Base-by-base conservation (phyloP, 1,284 basidiomycete species). In the Irpex sp. region DNA sequence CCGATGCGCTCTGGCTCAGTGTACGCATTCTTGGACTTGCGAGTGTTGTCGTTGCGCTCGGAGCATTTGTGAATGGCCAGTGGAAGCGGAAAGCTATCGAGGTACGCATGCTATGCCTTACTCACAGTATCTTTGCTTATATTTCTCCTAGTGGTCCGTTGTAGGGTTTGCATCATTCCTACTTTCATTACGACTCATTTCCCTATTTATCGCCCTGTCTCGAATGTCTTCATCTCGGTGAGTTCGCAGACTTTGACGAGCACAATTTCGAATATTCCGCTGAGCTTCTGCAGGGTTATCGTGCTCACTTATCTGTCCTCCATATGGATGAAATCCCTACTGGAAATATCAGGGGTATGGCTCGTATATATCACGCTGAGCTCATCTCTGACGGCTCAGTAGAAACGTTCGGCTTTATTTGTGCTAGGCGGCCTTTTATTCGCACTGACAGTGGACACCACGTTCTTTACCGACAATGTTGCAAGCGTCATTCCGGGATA, bases 1-100 rank as follows among this genome's bases (percentile, higher is more conserved):
- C 87, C 19, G 87, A 87, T 9, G 82, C 88, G 5, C 88, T 91
- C 71, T 91, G 89, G 91, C 78, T 89, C 19, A 78, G 88, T 36
- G 86, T 91, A 76, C 78, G 89, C 65, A 80, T 89, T 52, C 77
- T 92, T 59, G 87, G 86, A 3, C 85, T 85, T 67, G 87, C 84
- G 38, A 88, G 82, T 21, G 69, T 90, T 58, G 85, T 83, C 19
- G 80, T 84, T 54, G 65, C 89, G 38, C 73, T 83, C 13, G 86
- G 87, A 85, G 85, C 87, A 65, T 80, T 74, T 1, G 67, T 78
- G 55, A 84, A 82, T 0, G 82, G 83, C 4, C 80, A 85, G 69
- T 69, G 77, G 58, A 85, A 80, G 67, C 79, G 79, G 67, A 81
- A 79, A 63, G 76, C 78, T 37, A 80, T 89, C 40, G 88, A 91